Conservation (phyloP, 2,329 filamentous ascomycete species). For the Ceratocystis huliohia region DNA sequence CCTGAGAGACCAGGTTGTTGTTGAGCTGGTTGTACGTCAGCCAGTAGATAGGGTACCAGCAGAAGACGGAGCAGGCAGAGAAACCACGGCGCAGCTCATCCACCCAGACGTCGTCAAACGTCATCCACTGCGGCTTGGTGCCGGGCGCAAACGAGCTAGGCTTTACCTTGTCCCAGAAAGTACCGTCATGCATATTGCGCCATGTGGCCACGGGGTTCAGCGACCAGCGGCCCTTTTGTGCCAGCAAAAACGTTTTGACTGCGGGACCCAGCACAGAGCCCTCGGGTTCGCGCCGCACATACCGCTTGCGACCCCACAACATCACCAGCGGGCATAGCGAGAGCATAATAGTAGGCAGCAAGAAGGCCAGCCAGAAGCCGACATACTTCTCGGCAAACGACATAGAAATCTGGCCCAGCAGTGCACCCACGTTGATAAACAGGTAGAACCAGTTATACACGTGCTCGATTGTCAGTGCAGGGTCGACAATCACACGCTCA, state of each 20-base stretch:
- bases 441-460: conserved; percentile 62
- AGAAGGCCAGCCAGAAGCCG: conserved; percentile 60
- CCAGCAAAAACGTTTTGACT: conserved; percentile 45
- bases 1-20: conserved; percentile 51
- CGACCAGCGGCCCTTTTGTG: conserved; percentile 57
- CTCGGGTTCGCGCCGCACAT: conserved; percentile 45
- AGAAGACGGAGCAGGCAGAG: conserved; percentile 54
- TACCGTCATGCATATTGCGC: conserved; percentile 42
- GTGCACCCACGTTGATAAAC: conserved; percentile 57
- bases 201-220: conserved; percentile 50
- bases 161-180: conserved; percentile 57
- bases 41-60: conserved; percentile 54
- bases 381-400: conserved; percentile 62
- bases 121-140: conserved; percentile 56
- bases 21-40: conserved; percentile 39
- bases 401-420: conserved; percentile 51
- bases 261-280: conserved; percentile 59
- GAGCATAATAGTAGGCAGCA: conserved; percentile 55
- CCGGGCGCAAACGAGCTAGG: conserved; percentile 47
- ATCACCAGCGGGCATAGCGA: conserved; percentile 50
- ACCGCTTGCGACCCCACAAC: conserved; percentile 44
- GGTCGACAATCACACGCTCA: conserved; percentile 53
- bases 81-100: conserved; percentile 60
- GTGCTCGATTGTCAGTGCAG: conserved; percentile 46
- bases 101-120: conserved; percentile 67